These are phyloP conservation scores for Trichoderma asperelloides DNA, from an alignment of 495 filamentous ascomycete genomes.

Conservation along the genomic window DNA sequence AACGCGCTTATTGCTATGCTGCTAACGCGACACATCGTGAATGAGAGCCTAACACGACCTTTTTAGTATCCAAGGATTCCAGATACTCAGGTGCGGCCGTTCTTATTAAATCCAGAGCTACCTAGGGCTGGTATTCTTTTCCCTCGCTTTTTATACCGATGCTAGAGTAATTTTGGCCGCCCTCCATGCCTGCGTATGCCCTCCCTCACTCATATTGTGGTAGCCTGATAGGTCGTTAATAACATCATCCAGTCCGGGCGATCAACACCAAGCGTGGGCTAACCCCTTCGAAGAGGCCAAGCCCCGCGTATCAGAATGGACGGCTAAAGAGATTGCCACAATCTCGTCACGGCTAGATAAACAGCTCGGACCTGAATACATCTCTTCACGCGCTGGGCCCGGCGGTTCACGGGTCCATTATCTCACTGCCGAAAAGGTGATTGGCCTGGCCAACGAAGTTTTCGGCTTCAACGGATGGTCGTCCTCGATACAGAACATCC, in stretches of 20 bases:
- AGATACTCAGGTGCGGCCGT: not conserved
- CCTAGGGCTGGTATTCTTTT: not conserved
- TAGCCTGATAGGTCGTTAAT: constrained; percentile 15
- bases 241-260: constrained; percentile 53
- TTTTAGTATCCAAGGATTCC: not conserved
- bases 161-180: not conserved
- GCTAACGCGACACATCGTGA: not conserved
- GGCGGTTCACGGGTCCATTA: constrained; percentile 83
- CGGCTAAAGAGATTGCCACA: constrained; percentile 81
- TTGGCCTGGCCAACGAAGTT: constrained; percentile 92
- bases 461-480: constrained; percentile 99
- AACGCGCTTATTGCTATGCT: not conserved
- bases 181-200: constrained; percentile 25
- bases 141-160: not conserved
- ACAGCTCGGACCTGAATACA: constrained; percentile 94
- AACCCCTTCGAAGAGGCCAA: constrained; percentile 74
- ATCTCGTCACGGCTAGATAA: constrained; percentile 79
- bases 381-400: constrained; percentile 73
- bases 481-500: constrained; percentile 75
- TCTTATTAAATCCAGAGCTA: not conserved
- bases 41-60: not conserved
- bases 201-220: not conserved
- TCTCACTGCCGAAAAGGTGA: constrained; percentile 84
- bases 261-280: constrained; percentile 54
- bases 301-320: constrained; percentile 65